Conservation (phyloP, 441 rosid species). For the Arabidopsis hybrid region DNA sequence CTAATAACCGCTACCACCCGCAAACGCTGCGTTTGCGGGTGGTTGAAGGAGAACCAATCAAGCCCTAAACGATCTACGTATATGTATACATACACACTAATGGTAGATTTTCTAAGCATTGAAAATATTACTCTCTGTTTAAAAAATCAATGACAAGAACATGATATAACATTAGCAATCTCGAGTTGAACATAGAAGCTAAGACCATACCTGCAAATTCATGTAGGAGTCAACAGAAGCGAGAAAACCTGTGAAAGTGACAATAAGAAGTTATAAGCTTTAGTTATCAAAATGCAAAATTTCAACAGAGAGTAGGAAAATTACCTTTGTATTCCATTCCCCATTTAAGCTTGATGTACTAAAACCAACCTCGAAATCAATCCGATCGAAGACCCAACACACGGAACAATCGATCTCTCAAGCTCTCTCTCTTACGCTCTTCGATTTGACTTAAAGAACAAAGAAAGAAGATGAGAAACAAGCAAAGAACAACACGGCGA, state of each 20-base stretch:
- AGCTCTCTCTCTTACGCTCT: no score
- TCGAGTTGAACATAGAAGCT: background rate
- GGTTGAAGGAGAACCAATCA: no score
- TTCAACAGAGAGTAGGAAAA: background rate
- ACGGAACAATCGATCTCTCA: no score
- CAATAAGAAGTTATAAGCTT: background rate
- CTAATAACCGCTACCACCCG: no score
- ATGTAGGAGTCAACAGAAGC: slow-evolving; percentile 98
- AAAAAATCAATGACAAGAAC: background rate
- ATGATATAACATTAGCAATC: background rate
- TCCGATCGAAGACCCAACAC: no score
- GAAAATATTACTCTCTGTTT: background rate
- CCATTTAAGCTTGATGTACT: slow-evolving; percentile 74
- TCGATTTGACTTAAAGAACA: no score
- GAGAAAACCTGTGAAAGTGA: slow-evolving; percentile 67
- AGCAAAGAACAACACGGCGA: no score
- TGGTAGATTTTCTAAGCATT: no score
- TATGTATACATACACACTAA: background rate
- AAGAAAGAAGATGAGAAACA: no score
- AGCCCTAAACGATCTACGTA: slow-evolving; percentile 48
- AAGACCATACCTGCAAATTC: slow-evolving; percentile 79
- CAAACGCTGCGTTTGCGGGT: no score
- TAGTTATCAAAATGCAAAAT: background rate
- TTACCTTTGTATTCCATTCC: slow-evolving; percentile 95
- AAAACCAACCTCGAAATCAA: no score